Conservation (phyloP, 495 filamentous ascomycete species). For the Apodospora peruviana region DNA sequence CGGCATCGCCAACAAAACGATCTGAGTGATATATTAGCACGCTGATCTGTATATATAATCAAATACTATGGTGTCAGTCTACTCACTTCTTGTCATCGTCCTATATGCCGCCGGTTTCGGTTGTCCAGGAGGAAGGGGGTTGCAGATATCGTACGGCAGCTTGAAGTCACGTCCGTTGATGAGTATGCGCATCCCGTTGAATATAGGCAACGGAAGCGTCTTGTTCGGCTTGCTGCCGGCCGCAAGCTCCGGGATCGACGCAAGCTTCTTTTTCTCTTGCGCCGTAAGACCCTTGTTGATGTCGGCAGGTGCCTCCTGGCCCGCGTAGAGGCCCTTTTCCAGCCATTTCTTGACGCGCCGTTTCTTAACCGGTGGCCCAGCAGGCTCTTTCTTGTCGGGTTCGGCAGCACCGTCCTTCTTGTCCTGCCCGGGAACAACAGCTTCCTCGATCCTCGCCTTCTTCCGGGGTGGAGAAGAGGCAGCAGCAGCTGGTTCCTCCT, state of each 20-base stretch:
- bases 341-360: conserved; percentile 66
- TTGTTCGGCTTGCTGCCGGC: conserved; percentile 33
- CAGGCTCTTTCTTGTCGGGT: conserved; percentile 14
- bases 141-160: conserved; percentile 84
- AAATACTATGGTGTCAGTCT: not conserved
- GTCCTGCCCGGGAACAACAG: not conserved
- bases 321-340: conserved; percentile 79
- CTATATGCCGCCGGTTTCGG: conserved; percentile 88
- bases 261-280: conserved; percentile 57
- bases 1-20: conserved; percentile 86
- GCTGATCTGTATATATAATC: not conserved
- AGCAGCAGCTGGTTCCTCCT: conserved; percentile 11
- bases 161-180: conserved; percentile 71
- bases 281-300: conserved; percentile 50
- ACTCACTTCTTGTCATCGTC: conserved; percentile 77
- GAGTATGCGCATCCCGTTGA: conserved; percentile 47
- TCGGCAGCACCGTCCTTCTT: not conserved
- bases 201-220: conserved; percentile 39
- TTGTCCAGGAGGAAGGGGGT: conserved; percentile 75
- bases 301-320: conserved; percentile 61
- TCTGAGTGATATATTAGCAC: conserved; percentile 45
- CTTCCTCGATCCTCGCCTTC: conserved; percentile 35
- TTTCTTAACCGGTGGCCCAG: conserved; percentile 22
- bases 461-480: conserved; percentile 29
- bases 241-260: conserved; percentile 45